Conservation (phyloP, 345 rosid species). For the Brassica incana region DNA sequence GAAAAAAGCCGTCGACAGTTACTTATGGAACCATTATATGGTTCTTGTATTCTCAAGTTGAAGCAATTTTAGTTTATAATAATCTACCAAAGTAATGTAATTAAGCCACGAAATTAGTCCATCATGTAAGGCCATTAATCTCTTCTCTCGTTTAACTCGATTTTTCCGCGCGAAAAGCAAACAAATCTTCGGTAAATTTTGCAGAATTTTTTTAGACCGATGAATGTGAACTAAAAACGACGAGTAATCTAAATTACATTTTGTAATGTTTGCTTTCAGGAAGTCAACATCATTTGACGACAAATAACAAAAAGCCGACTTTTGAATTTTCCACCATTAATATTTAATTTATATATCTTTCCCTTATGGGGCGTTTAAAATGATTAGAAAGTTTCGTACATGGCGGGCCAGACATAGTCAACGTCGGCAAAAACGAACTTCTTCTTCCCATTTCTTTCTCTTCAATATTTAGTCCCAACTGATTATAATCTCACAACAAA, state of each 20-base stretch:
- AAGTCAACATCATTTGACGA: slow-evolving; percentile 11
- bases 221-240: background rate
- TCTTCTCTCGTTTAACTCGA: background rate
- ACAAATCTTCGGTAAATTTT: background rate
- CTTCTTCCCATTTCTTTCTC: slow-evolving; percentile 19
- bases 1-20: slow-evolving; percentile 18
- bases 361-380: background rate
- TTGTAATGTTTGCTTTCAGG: background rate
- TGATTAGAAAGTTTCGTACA: slow-evolving; percentile 8
- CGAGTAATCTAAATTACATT: background rate
- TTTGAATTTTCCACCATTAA: background rate
- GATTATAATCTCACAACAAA: slow-evolving; percentile 22
- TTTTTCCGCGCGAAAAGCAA: background rate
- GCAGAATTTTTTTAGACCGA: background rate
- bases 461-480: slow-evolving; percentile 32
- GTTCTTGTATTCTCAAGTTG: slow-evolving; percentile 13
- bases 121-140: slow-evolving; percentile 1
- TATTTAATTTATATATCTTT: background rate
- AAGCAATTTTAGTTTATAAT: background rate
- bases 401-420: slow-evolving; percentile 40
- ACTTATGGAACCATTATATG: background rate
- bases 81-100: background rate
- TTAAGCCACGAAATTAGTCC: background rate
- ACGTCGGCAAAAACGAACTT: slow-evolving; percentile 37
- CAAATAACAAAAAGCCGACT: slow-evolving; percentile 7